Evolutionary conservation across 1,284 basidiomycete species (phyloP).

Genomic region (Ceratobasidium sp.): DNA sequence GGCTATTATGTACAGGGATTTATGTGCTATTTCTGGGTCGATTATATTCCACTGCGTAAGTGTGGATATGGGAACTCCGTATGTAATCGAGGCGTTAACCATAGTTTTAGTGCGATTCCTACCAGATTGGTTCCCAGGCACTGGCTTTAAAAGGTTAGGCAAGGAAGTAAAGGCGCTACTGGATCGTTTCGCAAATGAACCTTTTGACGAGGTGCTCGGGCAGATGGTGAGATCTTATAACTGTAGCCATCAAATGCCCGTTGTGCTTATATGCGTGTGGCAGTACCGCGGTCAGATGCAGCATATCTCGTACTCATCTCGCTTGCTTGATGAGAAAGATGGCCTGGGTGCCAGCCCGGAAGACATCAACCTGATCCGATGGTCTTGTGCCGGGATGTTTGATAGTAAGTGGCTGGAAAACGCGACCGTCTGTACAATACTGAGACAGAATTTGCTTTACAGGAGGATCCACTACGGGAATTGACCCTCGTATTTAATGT

Average conservation of each 20-base stretch:
- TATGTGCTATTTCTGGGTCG: not conserved
- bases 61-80: not conserved
- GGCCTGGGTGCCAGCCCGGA: constrained; percentile 2
- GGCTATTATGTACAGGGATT: not conserved
- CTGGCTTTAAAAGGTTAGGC: not conserved
- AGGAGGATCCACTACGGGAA: constrained; percentile 4
- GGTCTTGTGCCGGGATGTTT: constrained; percentile 24
- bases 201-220: not conserved
- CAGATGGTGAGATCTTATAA: not conserved
- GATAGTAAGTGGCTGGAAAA: not conserved
- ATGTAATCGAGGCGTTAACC: not conserved
- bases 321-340: constrained; percentile 32
- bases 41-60: not conserved
- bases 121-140: constrained; percentile 9
- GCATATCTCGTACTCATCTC: constrained; percentile 11
- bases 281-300: not conserved
- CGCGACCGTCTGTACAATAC: not conserved
- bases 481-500: not conserved
- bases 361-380: constrained; percentile 24
- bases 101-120: not conserved
- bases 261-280: not conserved
- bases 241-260: not conserved
- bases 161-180: not conserved
- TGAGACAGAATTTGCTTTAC: not conserved
- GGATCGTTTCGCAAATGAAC: not conserved